phyloP scores from a whole-genome alignment of 805 yeast species.

The Nakazawaea holstii region DNA sequence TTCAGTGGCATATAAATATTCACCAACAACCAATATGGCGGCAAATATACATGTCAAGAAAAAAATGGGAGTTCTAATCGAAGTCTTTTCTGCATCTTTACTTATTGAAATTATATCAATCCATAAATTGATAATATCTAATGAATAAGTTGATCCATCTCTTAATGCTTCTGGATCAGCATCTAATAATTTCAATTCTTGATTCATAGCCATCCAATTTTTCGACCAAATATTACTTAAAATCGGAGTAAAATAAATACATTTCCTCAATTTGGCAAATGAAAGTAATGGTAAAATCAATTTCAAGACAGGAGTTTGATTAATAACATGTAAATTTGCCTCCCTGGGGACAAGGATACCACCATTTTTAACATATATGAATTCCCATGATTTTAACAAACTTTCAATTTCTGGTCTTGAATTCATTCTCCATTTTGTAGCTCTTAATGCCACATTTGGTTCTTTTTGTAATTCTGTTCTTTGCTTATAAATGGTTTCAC shows the following conservation, averaged over 20 bases:
- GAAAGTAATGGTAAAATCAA: slow-evolving; percentile 61
- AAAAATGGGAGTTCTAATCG: slow-evolving; percentile 71
- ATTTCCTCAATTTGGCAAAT: slow-evolving; percentile 62
- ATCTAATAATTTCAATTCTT: slow-evolving; percentile 38
- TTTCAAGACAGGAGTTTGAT: slow-evolving; percentile 51
- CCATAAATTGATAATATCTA: slow-evolving; percentile 65
- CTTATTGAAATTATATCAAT: slow-evolving; percentile 62
- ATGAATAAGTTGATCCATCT: slow-evolving; percentile 54
- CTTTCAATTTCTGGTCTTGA: slow-evolving; percentile 54
- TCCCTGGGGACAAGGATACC: slow-evolving; percentile 55
- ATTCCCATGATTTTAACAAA: slow-evolving; percentile 65
- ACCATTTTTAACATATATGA: slow-evolving; percentile 52
- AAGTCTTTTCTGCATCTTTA: slow-evolving; percentile 59
- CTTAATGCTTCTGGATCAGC: slow-evolving; percentile 58
- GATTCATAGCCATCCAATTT: slow-evolving; percentile 66
- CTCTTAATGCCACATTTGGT: slow-evolving; percentile 36
- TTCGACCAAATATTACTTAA: slow-evolving; percentile 56
- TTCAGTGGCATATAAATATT: slow-evolving; percentile 55
- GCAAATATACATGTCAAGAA: slow-evolving; percentile 68
- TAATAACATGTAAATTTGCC: slow-evolving; percentile 41
- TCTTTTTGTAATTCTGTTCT: slow-evolving; percentile 31
- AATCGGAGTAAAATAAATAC: slow-evolving; percentile 57
- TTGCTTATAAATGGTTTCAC: slow-evolving; percentile 58
- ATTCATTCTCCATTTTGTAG: slow-evolving; percentile 61
- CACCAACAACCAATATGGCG: slow-evolving; percentile 56